Conservation (phyloP, 768 basidiomycete genomes). For the Podaxis sp. region DNA sequence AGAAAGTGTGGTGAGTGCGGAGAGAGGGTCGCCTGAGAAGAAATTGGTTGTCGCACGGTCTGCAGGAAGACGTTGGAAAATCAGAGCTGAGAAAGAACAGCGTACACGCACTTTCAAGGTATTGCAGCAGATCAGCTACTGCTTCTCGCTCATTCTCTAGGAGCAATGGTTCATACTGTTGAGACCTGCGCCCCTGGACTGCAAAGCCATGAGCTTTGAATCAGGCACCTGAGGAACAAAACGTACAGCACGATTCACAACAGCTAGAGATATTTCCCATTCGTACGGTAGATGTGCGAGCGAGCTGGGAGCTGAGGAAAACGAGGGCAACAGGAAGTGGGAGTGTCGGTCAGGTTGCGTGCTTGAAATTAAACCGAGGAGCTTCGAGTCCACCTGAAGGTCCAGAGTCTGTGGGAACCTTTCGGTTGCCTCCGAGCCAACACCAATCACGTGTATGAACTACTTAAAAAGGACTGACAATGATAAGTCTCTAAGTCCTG, state of each 20-base stretch:
- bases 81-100: background rate
- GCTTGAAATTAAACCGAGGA: conserved; percentile 19
- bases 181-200: conserved; percentile 84
- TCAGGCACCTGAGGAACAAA: conserved; percentile 13
- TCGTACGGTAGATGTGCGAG: conserved; percentile 11
- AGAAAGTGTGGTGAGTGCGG: conserved; percentile 92
- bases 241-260: conserved; percentile 82
- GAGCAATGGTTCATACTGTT: conserved; percentile 83
- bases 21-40: conserved; percentile 90
- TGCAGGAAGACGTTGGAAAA: conserved; percentile 29
- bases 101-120: conserved; percentile 83
- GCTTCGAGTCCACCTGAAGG: conserved; percentile 10
- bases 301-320: conserved; percentile 8
- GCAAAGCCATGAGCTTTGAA: conserved; percentile 23
- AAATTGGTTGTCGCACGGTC: conserved; percentile 99
- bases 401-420: conserved; percentile 16
- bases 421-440: conserved; percentile 12
- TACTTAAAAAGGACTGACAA: background rate
- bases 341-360: conserved; percentile 7
- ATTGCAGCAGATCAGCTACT: conserved; percentile 95
- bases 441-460: conserved; percentile 12
- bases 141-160: conserved; percentile 96
- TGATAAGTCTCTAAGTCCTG: too few species aligned
- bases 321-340: conserved; percentile 11
- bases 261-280: conserved; percentile 83